Percentiles rank a stretch among this genome's conserved stretches.
Conservation (phyloP, 73 alveolate genomes). For the Paraurostyla sp. region DNA sequence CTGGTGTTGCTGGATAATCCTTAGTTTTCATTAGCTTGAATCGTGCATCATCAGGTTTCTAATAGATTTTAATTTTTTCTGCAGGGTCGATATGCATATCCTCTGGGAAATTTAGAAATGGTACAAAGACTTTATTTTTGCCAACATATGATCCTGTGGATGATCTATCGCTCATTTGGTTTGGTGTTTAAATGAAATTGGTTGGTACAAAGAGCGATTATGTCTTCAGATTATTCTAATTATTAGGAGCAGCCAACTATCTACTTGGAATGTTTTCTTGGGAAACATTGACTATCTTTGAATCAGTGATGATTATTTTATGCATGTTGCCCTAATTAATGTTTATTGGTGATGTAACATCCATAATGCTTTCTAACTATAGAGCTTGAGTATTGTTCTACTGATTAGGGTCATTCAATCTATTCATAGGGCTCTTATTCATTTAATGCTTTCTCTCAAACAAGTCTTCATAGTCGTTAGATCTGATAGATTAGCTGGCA, state of each 20-base stretch:
- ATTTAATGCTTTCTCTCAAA: no score
- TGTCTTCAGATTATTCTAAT: no score
- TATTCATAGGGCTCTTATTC: neutral
- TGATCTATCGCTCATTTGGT: conserved; percentile 15
- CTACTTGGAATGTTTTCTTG: no score
- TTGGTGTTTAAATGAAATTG: neutral
- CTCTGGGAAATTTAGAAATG: conserved; percentile 66
- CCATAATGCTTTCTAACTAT: no score
- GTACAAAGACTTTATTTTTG: conserved; percentile 61
- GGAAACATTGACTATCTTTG: no score
- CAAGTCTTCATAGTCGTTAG: conserved; percentile 9
- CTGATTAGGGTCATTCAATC: no score
- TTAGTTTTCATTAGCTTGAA: conserved; percentile 38
- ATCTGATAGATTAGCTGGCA: neutral
- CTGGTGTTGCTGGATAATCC: conserved; percentile 34
- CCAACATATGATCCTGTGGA: conserved; percentile 67
- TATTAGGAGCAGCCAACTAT: no score
- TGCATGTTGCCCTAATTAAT: no score
- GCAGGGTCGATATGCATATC: conserved; percentile 50
- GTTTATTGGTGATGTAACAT: no score
- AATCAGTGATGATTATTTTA: no score
- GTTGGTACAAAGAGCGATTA: neutral
- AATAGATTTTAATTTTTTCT: conserved; percentile 32
- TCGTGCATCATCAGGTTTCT: conserved; percentile 51
- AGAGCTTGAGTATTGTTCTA: no score